phyloP scores from a whole-genome alignment of 2,329 filamentous ascomycete species.

The Geosmithia putterillii region DNA sequence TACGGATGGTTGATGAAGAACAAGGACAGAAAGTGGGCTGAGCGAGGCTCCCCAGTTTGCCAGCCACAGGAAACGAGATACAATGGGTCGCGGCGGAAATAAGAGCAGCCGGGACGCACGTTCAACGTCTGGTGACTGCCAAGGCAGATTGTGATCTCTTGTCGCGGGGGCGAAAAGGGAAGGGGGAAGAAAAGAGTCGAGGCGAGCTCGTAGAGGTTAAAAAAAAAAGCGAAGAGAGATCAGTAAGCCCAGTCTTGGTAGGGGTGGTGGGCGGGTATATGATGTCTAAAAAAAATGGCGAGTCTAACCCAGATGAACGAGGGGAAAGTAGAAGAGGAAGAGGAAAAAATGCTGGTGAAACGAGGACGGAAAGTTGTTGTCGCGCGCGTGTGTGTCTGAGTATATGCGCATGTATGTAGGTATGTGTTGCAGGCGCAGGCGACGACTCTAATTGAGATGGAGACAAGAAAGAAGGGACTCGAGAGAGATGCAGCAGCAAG shows the following conservation, averaged over 20 bases:
- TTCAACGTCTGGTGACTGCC: background rate
- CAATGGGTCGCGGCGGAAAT: background rate
- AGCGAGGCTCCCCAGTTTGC: no score
- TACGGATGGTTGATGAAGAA: no score
- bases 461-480: no score
- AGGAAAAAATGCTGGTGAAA: background rate
- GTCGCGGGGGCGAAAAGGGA: background rate
- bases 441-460: no score
- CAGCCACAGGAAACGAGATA: background rate
- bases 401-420: background rate
- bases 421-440: background rate
- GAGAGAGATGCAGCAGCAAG: no score
- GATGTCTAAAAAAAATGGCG: constrained; percentile 1
- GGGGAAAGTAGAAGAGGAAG: background rate
- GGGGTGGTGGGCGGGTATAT: background rate
- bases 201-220: background rate
- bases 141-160: no score
- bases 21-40: background rate
- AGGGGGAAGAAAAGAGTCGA: background rate
- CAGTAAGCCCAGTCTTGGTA: background rate
- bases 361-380: background rate
- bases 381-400: background rate
- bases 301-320: constrained; percentile 2
- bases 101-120: background rate
- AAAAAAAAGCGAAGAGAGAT: background rate